These are phyloP conservation scores for Obba rivulosa DNA, from an alignment of 768 basidiomycete species.

Conservation along the genomic window DNA sequence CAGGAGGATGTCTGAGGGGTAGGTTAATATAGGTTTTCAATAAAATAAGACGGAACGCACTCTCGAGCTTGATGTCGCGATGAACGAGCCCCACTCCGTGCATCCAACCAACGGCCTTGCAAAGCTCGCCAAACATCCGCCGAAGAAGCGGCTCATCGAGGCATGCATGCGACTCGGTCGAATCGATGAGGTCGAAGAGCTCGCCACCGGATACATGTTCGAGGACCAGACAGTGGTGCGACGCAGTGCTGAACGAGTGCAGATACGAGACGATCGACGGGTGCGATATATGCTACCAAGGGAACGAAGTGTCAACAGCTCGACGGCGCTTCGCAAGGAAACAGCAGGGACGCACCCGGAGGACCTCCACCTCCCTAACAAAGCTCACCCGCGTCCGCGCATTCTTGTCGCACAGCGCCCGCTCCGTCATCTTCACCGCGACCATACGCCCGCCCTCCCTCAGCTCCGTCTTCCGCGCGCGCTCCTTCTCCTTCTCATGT, in stretches of 20 bases:
- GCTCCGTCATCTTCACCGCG: conserved; percentile 51
- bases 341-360: conserved; percentile 50
- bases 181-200: conserved; percentile 69
- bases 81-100: conserved; percentile 83
- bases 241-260: conserved; percentile 62
- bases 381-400: conserved; percentile 75
- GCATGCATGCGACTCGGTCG: conserved; percentile 31
- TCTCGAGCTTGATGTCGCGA: conserved; percentile 87
- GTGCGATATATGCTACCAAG: conserved; percentile 65
- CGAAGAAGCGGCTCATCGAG: conserved; percentile 46
- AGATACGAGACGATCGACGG: conserved; percentile 73
- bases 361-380: conserved; percentile 76
- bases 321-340: not conserved
- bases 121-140: conserved; percentile 73
- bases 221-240: conserved; percentile 75
- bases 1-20: conserved; percentile 62
- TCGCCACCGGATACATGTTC: conserved; percentile 78
- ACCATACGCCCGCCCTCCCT: conserved; percentile 32
- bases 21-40: not conserved
- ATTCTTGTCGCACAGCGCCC: conserved; percentile 42
- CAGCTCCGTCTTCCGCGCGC: conserved; percentile 16
- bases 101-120: conserved; percentile 80
- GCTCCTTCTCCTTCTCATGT: conserved; percentile 1
- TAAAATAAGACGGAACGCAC: conserved; percentile 29
- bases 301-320: conserved; percentile 3